Base-by-base conservation (phyloP, 805 yeast genomes). In the Hyphopichia homilentoma region DNA sequence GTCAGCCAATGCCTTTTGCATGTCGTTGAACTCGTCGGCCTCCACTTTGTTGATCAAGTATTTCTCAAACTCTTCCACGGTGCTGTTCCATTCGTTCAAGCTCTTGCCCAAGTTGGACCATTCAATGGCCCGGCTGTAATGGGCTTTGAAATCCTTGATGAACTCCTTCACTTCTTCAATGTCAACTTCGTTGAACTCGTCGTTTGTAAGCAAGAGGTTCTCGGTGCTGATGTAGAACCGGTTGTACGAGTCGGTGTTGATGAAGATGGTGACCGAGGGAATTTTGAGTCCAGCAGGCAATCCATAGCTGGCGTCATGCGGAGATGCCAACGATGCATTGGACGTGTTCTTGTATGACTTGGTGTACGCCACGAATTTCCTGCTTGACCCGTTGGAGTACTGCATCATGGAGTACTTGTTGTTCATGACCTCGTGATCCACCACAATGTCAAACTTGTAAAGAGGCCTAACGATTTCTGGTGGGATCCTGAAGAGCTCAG, bases 31-130 rank as follows among this genome's bases (percentile, higher is more conserved):
- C 22, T 48, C 52, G 35, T 59, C 65, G 20, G 44, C 32, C 24
- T 54, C 61, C 26, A 59, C 55, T 30, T 57, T 50, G 6, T 44
- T 45, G 32, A 46, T 47, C 37, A 70, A 48, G 37, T 61, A 73
- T 4, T 38, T 33, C 41, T 69, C 74, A 47, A 71, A 71, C 43
- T 73, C 79, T 9, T 62, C 60, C 15, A 74, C 70, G 25, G 62
- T 51, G 3, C 36, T 20, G 35, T 70, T 68, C 70, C 79, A 73
- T 43, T 77, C 84, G 43, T 68, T 72, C 32, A 77, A 44, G 6
- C 75, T 59, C 34, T 68, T 66, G 7, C 79, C 81, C 21, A 72
- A 44, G 25, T 51, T 54, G 8, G 52, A 39, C 41, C 48, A 44
- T 27, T 57, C 56, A n/a, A 43, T 34, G 4, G 25, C 18, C 13